A percentile compares a stretch with the other conserved stretches of the same genome.
These are phyloP conservation scores for Neurospora tetraspora DNA, from an alignment of 495 filamentous ascomycete genomes.

Conservation along the genomic window DNA sequence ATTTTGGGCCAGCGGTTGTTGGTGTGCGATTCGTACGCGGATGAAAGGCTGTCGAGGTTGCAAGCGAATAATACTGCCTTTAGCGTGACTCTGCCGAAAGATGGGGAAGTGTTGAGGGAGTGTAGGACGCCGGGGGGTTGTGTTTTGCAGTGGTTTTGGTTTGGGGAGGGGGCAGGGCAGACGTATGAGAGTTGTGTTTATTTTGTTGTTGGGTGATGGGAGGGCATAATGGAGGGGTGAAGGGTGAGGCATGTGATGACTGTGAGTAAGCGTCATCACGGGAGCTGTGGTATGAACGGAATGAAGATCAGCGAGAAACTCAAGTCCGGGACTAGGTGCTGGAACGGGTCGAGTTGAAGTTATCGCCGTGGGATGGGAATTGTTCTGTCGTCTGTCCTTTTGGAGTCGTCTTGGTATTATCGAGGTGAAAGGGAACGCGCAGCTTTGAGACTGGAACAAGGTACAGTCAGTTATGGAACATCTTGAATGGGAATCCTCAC, in stretches of 20 bases:
- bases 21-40: slow-evolving; percentile 39
- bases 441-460: background rate
- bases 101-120: slow-evolving; percentile 9
- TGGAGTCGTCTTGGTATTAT: background rate
- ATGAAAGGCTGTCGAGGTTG: slow-evolving; percentile 30
- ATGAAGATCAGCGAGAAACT: background rate
- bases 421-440: background rate
- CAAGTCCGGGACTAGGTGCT: background rate
- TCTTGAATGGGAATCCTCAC: background rate
- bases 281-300: background rate
- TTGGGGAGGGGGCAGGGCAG: slow-evolving; percentile 52
- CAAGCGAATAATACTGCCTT: slow-evolving; percentile 52
- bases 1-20: slow-evolving; percentile 46
- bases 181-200: slow-evolving; percentile 63
- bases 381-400: background rate
- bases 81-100: slow-evolving; percentile 49
- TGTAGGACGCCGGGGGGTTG: slow-evolving; percentile 49
- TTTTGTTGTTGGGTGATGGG: slow-evolving; percentile 27
- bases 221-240: background rate
- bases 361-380: background rate
- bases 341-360: background rate
- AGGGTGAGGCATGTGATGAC: too few relatives aligned
- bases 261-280: background rate
- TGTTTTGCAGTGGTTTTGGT: slow-evolving; percentile 51
- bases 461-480: background rate